Percentiles rank a stretch among this genome's conserved stretches.
These are phyloP conservation scores for Pisolithus sp. DNA, from an alignment of 768 basidiomycete species.

Conservation along the genomic window DNA sequence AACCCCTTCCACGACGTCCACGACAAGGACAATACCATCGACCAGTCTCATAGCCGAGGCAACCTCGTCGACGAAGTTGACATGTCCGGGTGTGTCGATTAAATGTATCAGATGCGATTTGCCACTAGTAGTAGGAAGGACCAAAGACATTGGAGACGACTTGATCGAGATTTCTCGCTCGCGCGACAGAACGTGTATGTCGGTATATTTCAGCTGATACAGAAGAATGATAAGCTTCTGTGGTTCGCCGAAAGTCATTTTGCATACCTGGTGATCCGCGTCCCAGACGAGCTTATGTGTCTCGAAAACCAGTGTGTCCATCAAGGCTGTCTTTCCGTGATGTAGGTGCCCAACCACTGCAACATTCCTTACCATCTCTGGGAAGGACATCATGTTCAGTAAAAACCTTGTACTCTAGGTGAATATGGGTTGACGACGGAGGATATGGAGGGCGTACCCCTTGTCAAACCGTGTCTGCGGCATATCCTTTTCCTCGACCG, in stretches of 20 bases:
- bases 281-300: conserved; percentile 96
- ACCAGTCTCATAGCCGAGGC: conserved; percentile 79
- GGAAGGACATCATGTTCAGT: conserved; percentile 84
- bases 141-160: conserved; percentile 92
- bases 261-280: conserved; percentile 76
- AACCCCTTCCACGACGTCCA: conserved; percentile 98
- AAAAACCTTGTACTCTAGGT: conserved; percentile 57
- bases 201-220: conserved; percentile 84
- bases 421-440: conserved; percentile 3
- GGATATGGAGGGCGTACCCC: conserved; percentile 48
- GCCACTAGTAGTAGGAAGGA: conserved; percentile 76
- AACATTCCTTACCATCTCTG: conserved; percentile 93
- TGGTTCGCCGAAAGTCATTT: conserved; percentile 4
- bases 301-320: conserved; percentile 97
- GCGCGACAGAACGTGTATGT: conserved; percentile 86
- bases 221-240: conserved; percentile 16
- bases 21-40: conserved; percentile 89
- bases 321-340: conserved; percentile 92
- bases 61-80: conserved; percentile 98
- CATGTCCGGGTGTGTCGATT: conserved; percentile 96
- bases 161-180: conserved; percentile 92
- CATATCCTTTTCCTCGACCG: conserved; percentile 90
- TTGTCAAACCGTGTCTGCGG: conserved; percentile 98
- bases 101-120: conserved; percentile 93
- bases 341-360: conserved; percentile 95